Conservation (phyloP, 2,329 filamentous ascomycete species). For the Aspergillus pseudoterreus region DNA sequence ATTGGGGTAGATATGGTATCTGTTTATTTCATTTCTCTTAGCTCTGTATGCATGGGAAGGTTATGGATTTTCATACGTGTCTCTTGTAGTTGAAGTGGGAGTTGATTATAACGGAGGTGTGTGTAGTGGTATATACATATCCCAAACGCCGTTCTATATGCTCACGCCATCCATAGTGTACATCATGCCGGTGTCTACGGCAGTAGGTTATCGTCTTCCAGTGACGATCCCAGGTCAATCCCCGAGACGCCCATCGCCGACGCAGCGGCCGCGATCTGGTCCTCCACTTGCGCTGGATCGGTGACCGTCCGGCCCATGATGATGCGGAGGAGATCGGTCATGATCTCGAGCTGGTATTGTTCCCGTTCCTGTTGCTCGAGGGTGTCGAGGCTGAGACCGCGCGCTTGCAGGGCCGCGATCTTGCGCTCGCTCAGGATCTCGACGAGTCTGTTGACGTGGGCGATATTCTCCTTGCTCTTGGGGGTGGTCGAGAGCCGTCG, state of each 20-base stretch:
- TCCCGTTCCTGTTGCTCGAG: slow-evolving; percentile 36
- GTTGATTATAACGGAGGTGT: not conserved
- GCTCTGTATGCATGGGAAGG: not conserved
- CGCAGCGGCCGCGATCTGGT: slow-evolving; percentile 31
- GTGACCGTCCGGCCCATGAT: slow-evolving; percentile 34
- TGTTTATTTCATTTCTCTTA: not conserved
- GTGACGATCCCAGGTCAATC: slow-evolving; percentile 28
- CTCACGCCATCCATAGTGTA: not conserved
- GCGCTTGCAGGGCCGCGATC: slow-evolving; percentile 25
- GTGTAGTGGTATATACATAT: not conserved
- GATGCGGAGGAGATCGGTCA: slow-evolving; percentile 38
- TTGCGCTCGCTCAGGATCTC: slow-evolving; percentile 40
- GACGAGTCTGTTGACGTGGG: slow-evolving; percentile 43
- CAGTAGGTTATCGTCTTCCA: slow-evolving; percentile 25
- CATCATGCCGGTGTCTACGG: slow-evolving; percentile 9
- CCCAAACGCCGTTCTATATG: not conserved
- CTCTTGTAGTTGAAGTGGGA: not conserved
- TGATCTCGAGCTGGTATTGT: slow-evolving; percentile 41
- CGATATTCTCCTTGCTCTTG: slow-evolving; percentile 43
- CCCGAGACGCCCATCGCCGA: slow-evolving; percentile 34
- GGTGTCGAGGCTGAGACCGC: slow-evolving; percentile 32
- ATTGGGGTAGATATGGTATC: not conserved
- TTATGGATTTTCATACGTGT: not conserved
- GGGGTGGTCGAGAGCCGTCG: slow-evolving; percentile 39
- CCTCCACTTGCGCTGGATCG: slow-evolving; percentile 28